Conservation (phyloP, 441 rosid genomes). For the Isatis lusitanica region DNA sequence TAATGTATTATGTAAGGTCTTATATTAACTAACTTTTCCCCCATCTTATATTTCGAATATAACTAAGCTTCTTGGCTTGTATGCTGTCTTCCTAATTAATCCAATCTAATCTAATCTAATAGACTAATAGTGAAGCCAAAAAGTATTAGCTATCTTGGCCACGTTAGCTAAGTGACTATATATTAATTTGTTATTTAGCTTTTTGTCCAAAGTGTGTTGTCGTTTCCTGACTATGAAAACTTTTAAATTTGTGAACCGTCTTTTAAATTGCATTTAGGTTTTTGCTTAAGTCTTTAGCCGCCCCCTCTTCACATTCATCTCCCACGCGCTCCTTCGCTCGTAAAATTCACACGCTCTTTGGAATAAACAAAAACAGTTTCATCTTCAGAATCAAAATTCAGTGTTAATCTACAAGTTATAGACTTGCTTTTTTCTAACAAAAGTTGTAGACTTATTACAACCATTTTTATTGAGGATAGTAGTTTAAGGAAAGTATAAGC, state of each 20-base stretch:
- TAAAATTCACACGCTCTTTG: background rate
- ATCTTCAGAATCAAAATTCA: background rate
- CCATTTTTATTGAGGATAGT: background rate
- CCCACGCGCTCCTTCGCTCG: background rate
- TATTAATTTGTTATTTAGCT: constrained; percentile 17
- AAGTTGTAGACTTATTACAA: background rate
- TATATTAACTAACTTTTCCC: constrained; percentile 20
- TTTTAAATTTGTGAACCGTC: constrained; percentile 9
- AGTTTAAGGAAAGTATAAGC: constrained; percentile 15
- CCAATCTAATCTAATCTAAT: too few species aligned
- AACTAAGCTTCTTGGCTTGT: background rate
- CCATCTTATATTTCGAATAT: constrained; percentile 21
- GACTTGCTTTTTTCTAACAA: background rate
- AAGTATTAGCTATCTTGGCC: constrained; percentile 34
- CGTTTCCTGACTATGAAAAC: constrained; percentile 11
- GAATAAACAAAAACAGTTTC: background rate
- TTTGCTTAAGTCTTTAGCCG: constrained; percentile 25
- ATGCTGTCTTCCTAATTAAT: constrained; percentile 7
- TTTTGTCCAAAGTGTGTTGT: constrained; percentile 36
- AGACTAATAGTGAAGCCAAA: constrained; percentile 26
- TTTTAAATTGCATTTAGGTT: constrained; percentile 1
- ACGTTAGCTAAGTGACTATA: constrained; percentile 20
- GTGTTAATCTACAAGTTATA: background rate
- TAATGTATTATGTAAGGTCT: background rate
- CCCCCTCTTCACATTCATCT: background rate